Evolutionary conservation across 2,329 filamentous ascomycete genomes (phyloP), one percentile per base, ranked within the genome.

Genomic region (Pseudocercospora vitis): DNA sequence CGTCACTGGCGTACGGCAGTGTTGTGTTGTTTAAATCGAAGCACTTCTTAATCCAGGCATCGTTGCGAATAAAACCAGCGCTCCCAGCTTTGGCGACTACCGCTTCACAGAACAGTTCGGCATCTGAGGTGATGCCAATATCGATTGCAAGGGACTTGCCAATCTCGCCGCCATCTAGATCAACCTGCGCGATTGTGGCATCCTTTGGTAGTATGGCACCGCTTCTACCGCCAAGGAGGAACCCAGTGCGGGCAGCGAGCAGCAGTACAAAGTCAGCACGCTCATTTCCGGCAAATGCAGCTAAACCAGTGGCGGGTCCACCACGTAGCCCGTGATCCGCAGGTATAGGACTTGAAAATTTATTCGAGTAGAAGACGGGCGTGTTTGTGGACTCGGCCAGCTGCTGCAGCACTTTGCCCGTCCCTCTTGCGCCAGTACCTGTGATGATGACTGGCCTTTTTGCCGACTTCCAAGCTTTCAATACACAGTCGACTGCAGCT

Each of bases 101-200:
- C 12, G 58, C 50, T 35, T 60, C 47, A 16, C 71, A 59, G 48
- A 73, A 71, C 19, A 71, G 63, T 4, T 53, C 61, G 3, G 68
- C 66, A 52, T 76, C 74, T 3, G 73, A 71, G 2, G 76, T 67
- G 26, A 77, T 73, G 1, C 73, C 74, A 3, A 76, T 57, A 23
- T 74, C 68, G 19, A 76, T 63, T 12, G 59, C 45, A 46, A 58
- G 59, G 0, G 71, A 70, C n/a, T 73, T 70, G 2, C 74, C 73
- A 3, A 76, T 75, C 55, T 77, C 75, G 2, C 57, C 54, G 4
- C 71, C 73, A 44, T 76, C 74, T 4, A 71, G 61, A 51, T 77
- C 75, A 12, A 77, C 65, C 37, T 77, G 74, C 2, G 74, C 64
- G 12, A 76, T 60, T 29, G 66, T 71, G 58, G 71, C 73, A 18